These are phyloP conservation scores for Ceratobasidium sp. DNA, from an alignment of 1,284 basidiomycete species.

Conservation along the genomic window DNA sequence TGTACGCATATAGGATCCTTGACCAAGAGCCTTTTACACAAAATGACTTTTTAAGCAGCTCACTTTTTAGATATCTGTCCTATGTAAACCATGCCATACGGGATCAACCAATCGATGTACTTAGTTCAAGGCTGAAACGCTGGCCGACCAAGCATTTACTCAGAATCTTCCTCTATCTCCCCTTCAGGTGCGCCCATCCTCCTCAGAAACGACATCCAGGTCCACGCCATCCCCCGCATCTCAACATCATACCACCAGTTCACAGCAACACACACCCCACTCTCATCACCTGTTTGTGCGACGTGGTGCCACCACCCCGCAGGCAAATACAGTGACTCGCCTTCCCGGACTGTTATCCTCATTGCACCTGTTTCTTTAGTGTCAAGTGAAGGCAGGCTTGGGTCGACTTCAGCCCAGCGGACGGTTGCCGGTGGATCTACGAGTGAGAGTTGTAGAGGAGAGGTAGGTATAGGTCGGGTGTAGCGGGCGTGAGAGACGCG, in stretches of 20 bases:
- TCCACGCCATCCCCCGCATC: slow-evolving; percentile 73
- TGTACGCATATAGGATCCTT: no score
- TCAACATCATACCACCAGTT: slow-evolving; percentile 93
- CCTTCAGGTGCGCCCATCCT: slow-evolving; percentile 48
- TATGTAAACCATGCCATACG: no score
- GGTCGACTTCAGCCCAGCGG: slow-evolving; percentile 82
- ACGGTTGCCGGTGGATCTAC: slow-evolving; percentile 54
- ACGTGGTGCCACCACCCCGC: slow-evolving; percentile 94
- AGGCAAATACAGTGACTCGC: slow-evolving; percentile 88
- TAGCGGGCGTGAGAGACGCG: slow-evolving; percentile 77
- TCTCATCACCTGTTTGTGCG: slow-evolving; percentile 66
- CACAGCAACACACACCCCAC: slow-evolving; percentile 69
- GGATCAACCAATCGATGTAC: no score
- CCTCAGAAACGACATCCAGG: slow-evolving; percentile 70
- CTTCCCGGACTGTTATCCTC: slow-evolving; percentile 69
- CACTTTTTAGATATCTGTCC: no score
- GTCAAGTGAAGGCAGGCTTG: slow-evolving; percentile 52
- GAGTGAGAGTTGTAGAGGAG: slow-evolving; percentile 60
- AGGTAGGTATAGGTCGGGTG: slow-evolving; percentile 55
- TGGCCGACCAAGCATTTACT: no score
- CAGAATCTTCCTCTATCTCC: slow-evolving; percentile 8
- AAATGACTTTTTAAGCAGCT: no score
- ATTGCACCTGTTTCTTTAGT: slow-evolving; percentile 60
- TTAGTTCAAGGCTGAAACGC: no score
- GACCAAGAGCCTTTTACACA: no score